Percentiles rank a stretch among this genome's conserved stretches.
Evolutionary conservation across 2,329 filamentous ascomycete genomes (phyloP).

Genomic region (Colletotrichum horii): DNA sequence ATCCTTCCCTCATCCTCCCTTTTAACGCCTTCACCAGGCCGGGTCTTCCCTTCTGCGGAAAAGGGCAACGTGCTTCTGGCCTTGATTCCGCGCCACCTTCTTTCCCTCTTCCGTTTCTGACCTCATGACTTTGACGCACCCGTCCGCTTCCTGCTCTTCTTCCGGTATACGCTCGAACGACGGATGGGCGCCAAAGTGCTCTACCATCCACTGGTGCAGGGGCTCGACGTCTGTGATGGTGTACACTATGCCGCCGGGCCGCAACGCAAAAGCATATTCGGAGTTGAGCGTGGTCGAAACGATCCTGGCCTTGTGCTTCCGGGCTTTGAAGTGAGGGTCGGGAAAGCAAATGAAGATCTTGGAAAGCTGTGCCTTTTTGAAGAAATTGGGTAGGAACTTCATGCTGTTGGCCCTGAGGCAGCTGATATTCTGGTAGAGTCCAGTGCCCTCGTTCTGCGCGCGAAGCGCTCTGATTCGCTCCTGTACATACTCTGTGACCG

Average conservation of each 20-base stretch:
- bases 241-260: slow-evolving; percentile 86
- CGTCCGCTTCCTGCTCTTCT: slow-evolving; percentile 70
- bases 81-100: slow-evolving; percentile 91
- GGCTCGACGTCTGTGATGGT: slow-evolving; percentile 98
- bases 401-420: slow-evolving; percentile 94
- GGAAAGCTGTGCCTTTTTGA: slow-evolving; percentile 77
- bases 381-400: slow-evolving; percentile 99
- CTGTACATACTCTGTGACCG: slow-evolving; percentile 89
- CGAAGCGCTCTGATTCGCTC: slow-evolving; percentile 86
- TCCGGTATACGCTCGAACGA: slow-evolving; percentile 78
- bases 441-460: slow-evolving; percentile 58
- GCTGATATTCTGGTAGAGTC: slow-evolving; percentile 82
- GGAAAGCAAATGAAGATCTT: slow-evolving; percentile 99
- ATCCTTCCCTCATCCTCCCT: not conserved
- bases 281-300: slow-evolving; percentile 87
- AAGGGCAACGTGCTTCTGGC: slow-evolving; percentile 88
- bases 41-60: slow-evolving; percentile 84
- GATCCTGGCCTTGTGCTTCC: slow-evolving; percentile 97
- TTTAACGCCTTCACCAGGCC: slow-evolving; percentile 61
- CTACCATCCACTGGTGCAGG: slow-evolving; percentile 90
- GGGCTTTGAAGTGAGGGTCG: slow-evolving; percentile 95
- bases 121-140: slow-evolving; percentile 76
- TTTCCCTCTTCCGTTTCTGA: slow-evolving; percentile 95
- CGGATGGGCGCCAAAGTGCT: slow-evolving; percentile 79
- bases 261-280: slow-evolving; percentile 89